Base-by-base conservation (phyloP, 768 basidiomycete species). In the Kwoniella sp. region DNA sequence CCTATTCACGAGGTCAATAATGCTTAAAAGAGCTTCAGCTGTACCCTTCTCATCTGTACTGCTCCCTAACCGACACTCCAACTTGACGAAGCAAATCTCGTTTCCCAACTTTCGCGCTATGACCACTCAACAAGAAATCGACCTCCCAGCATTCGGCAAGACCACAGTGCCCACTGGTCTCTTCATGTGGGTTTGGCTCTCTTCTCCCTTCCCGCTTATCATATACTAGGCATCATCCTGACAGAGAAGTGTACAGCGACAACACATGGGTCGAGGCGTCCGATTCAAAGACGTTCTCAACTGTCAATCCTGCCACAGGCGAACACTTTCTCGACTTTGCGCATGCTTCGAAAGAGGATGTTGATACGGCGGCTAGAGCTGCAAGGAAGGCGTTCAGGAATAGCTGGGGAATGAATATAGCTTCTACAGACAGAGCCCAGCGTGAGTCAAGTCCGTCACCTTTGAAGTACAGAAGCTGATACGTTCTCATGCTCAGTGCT, bases 311-410 rank as follows among this genome's bases (percentile, higher is more conserved):
- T 0, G 85, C 89, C 0, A 90, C 79, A 23, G 91, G 89, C 52
- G 84, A 89, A 74, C 47, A 65, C 20, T 58, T 69, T 5, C 53
- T 72, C 52, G 55, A 70, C 50, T 80, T 91, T 65, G 79, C 86
- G 0, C 86, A 85, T 75, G 91, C 84, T 30, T 86, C 86, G 0
- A 60, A 83, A 8, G 84, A 86, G 67, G 92, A 93, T 74, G 86
- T 94, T 68, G 89, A 93, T 78, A 70, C 78, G 54, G 92, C 92
- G 0, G 91, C 92, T 61, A 66, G 58, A 20, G 73, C 77, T 15
- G 82, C 82, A 3, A 69, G 82, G 20, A 64, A 55, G 48, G 82
- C 82, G 4, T 82, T 83, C 73, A 72, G 78, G 65, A 79, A 77
- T 1, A 79, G 79, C 1, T 83, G 82, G 82, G 82, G 82, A 1